These are phyloP conservation scores for Ambrosiella cleistominuta DNA, from an alignment of 2,329 filamentous ascomycete genomes.

Conservation along the genomic window DNA sequence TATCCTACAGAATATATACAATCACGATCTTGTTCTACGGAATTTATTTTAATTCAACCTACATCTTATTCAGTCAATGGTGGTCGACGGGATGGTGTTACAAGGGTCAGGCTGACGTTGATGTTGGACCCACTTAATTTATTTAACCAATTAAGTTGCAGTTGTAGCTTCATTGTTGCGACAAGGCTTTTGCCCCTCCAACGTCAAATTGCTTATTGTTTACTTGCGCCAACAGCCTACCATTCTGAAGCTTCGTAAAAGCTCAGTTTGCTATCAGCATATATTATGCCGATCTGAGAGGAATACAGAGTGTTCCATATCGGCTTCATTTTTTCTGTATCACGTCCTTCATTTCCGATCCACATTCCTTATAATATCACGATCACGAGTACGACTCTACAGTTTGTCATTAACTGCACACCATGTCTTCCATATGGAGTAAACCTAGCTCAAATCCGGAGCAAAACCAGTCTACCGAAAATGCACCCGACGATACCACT, in stretches of 20 bases:
- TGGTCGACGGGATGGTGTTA: too few species aligned
- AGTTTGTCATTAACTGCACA: not conserved
- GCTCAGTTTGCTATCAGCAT: not conserved
- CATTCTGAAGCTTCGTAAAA: not conserved
- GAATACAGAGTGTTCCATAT: not conserved
- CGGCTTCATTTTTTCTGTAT: not conserved
- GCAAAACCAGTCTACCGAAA: not conserved
- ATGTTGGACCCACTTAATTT: not conserved
- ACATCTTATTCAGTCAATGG: too few species aligned
- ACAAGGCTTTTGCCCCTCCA: slow-evolving; percentile 6
- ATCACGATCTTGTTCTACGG: not conserved
- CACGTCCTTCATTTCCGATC: not conserved
- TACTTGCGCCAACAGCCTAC: not conserved
- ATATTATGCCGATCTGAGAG: not conserved
- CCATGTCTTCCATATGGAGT: slow-evolving; percentile 11
- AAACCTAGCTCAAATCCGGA: not conserved
- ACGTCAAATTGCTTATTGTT: not conserved
- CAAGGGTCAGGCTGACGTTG: not conserved
- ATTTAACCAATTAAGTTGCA: not conserved
- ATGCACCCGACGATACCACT: slow-evolving; percentile 6
- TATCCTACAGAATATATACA: not conserved
- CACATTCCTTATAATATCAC: not conserved
- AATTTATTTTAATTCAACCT: not conserved
- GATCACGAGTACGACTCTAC: not conserved
- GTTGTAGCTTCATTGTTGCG: not conserved